phyloP scores from a whole-genome alignment of 768 basidiomycete genomes.

The Infundibulicybe gibba region DNA sequence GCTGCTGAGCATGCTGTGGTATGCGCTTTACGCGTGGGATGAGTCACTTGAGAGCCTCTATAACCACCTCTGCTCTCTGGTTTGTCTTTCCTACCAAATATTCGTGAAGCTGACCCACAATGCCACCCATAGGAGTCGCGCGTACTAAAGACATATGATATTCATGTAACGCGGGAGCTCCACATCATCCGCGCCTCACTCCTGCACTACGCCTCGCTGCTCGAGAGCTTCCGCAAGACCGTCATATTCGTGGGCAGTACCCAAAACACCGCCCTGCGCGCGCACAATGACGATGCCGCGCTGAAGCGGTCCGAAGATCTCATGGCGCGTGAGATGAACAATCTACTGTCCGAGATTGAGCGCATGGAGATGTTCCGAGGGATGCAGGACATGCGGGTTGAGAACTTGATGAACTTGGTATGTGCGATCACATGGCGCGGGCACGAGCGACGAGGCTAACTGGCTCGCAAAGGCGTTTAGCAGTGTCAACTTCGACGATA shows the following conservation, averaged over 20 bases:
- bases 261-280: constrained; percentile 21
- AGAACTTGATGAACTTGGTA: constrained; percentile 45
- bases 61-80: constrained; percentile 44
- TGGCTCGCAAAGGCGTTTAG: constrained; percentile 43
- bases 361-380: constrained; percentile 32
- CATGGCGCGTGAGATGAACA: constrained; percentile 32
- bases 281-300: neutral
- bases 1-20: constrained; percentile 53
- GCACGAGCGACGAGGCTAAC: too few relatives aligned
- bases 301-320: constrained; percentile 4
- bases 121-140: constrained; percentile 51
- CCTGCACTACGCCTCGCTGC: constrained; percentile 52
- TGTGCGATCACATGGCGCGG: constrained; percentile 1
- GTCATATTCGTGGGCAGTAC: constrained; percentile 47
- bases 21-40: constrained; percentile 61
- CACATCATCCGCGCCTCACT: constrained; percentile 60
- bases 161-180: constrained; percentile 47
- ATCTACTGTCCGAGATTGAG: constrained; percentile 38
- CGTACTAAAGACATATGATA: constrained; percentile 38
- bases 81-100: constrained; percentile 28
- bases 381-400: constrained; percentile 32
- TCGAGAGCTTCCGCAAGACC: constrained; percentile 51
- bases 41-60: constrained; percentile 53
- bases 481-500: constrained; percentile 54
- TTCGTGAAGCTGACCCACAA: too few relatives aligned